Percentiles rank a stretch among this genome's conserved stretches.
phyloP scores from a whole-genome alignment of 2,329 filamentous ascomycete species.

The Exophiala xenobiotica region DNA sequence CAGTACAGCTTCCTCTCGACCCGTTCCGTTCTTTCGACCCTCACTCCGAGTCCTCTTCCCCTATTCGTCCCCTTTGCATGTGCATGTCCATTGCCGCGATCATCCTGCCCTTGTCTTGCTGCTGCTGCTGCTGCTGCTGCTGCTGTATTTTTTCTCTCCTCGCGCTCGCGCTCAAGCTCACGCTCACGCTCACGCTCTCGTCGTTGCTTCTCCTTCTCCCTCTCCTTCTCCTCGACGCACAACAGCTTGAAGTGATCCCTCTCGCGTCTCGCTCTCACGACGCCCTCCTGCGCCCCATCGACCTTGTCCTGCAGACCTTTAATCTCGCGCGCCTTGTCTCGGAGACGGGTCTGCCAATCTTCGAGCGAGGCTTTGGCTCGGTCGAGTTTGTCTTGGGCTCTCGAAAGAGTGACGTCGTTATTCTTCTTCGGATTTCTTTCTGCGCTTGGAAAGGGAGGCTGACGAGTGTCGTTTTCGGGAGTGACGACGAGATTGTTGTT shows the following conservation, averaged over 20 bases:
- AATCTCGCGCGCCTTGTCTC: background rate
- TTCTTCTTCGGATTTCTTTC: too few species aligned
- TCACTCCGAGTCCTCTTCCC: too few species aligned
- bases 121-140: background rate
- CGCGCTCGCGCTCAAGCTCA: background rate
- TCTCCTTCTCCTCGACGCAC: background rate
- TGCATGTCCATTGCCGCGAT: background rate
- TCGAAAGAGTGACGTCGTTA: too few species aligned
- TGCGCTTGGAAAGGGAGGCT: too few species aligned
- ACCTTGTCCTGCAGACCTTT: background rate
- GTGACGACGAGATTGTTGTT: too few species aligned
- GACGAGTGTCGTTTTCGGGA: too few species aligned
- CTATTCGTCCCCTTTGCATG: too few species aligned
- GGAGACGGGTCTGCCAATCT: background rate
- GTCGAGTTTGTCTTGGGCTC: background rate
- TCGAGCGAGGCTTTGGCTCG: background rate
- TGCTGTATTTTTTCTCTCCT: background rate
- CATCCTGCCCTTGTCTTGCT: background rate
- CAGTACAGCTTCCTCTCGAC: too few species aligned
- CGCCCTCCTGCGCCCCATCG: background rate
- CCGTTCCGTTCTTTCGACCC: too few species aligned
- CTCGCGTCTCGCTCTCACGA: background rate
- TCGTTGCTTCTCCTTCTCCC: background rate
- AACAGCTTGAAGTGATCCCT: background rate
- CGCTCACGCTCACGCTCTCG: background rate